A percentile compares a stretch with the other conserved stretches of the same genome.
These are phyloP conservation scores for Lactuca saligna DNA, from an alignment of 129 eudicot species.

Conservation along the genomic window DNA sequence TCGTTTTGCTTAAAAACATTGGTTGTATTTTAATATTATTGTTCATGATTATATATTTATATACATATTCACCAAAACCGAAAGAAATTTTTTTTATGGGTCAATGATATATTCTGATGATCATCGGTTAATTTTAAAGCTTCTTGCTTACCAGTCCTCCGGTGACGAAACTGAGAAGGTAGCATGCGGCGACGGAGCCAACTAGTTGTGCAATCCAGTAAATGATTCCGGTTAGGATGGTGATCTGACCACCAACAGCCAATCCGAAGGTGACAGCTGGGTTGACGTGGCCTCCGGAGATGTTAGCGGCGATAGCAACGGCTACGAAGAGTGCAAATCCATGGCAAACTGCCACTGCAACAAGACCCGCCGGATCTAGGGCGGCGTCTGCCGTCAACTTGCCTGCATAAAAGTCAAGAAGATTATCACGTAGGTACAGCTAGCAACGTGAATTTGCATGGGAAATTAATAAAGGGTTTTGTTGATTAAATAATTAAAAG, in stretches of 20 bases:
- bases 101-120: too few relatives aligned
- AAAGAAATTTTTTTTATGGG: too few relatives aligned
- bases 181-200: constrained; percentile 48
- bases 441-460: constrained; percentile 15
- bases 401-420: constrained; percentile 22
- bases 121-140: not conserved
- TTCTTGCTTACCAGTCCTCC: constrained; percentile 46
- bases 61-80: too few relatives aligned
- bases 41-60: too few relatives aligned
- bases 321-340: constrained; percentile 58
- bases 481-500: not conserved
- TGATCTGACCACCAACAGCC: constrained; percentile 60
- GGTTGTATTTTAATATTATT: too few relatives aligned
- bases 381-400: constrained; percentile 44
- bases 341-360: constrained; percentile 49
- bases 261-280: constrained; percentile 68
- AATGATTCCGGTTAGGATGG: constrained; percentile 50
- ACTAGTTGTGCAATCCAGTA: constrained; percentile 53
- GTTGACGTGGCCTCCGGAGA: constrained; percentile 64
- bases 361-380: constrained; percentile 50
- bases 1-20: too few relatives aligned
- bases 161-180: constrained; percentile 51
- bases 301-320: constrained; percentile 53
- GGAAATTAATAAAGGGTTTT: not conserved
- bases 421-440: not conserved